Evolutionary conservation across 805 yeast genomes (phyloP).

Genomic region (Wickerhamomyces chambardii): DNA sequence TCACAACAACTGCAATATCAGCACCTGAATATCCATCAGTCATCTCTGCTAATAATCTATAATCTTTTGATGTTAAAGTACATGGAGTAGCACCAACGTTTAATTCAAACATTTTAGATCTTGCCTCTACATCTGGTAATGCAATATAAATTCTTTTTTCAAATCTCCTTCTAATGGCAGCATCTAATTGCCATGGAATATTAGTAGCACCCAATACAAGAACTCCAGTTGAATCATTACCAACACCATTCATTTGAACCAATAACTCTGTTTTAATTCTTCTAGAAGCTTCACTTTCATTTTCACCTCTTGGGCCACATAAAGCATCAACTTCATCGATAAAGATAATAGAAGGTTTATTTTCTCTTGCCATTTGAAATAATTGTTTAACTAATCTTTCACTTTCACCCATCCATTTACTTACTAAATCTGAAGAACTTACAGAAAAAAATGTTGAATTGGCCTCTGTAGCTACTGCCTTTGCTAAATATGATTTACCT

Average conservation of each 20-base stretch:
- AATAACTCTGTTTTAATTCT: conserved; percentile 92
- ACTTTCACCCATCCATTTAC: conserved; percentile 99
- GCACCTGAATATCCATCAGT: conserved; percentile 98
- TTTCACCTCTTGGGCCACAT: conserved; percentile 97
- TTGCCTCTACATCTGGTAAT: conserved; percentile 87
- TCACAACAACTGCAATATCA: conserved; percentile 92
- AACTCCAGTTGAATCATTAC: conserved; percentile 89
- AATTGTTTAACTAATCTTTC: conserved; percentile 93
- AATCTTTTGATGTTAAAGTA: conserved; percentile 63
- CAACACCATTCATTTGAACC: conserved; percentile 99
- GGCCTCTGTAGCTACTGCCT: conserved; percentile 98
- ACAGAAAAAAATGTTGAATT: conserved; percentile 95
- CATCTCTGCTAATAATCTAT: conserved; percentile 74
- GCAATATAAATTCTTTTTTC: conserved; percentile 94
- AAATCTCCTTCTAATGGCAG: conserved; percentile 94
- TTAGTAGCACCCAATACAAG: conserved; percentile 95
- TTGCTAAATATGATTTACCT: conserved; percentile 94
- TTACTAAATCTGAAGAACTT: conserved; percentile 90
- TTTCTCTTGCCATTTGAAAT: conserved; percentile 93
- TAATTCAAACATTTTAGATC: conserved; percentile 89
- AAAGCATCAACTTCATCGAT: conserved; percentile 98
- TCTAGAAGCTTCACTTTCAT: conserved; percentile 93
- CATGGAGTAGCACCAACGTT: conserved; percentile 91
- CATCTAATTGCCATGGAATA: conserved; percentile 98
- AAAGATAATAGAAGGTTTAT: conserved; percentile 90